Base-by-base conservation (phyloP, 352 stramenopile genomes). In the Pythium aristosporum region DNA sequence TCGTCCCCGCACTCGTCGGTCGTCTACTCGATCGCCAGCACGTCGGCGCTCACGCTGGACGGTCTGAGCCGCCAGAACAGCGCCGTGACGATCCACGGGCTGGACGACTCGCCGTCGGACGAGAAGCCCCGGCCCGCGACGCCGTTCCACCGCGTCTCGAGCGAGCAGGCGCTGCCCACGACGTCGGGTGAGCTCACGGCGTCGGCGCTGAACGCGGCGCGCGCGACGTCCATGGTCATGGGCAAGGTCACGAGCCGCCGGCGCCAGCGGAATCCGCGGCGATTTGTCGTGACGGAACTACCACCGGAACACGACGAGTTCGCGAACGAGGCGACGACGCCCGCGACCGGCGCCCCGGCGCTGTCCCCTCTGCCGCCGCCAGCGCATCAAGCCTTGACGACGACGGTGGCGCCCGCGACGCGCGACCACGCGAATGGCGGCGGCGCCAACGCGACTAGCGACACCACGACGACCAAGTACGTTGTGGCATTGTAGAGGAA, bases 211-310 rank as follows among this genome's bases (percentile, higher is more conserved):
- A 47, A 49, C 21, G 39, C 42, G 6, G 51, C 43, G 18, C 61
- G 61, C 53, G 53, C 61, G 16, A 53, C 61, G 20, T 63, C 53
- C 28, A 68, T 68, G 61, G 25, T 62, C 37, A 37, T 64, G 11
- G 56, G 53, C 54, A 68, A 23, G 74, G 79, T 39, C 57, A 71
- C 58, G 25, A 63, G 58, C 30, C 58, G 59, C 28, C 76, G 82
- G 16, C 84, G 82, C 20, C 73, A 76, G 42, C 76, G 80, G 21
- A 79, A 73, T 34, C 80, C 83, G 39, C 69, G 79, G 3, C 83
- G 84, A 37, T 92, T 92, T 42, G 83, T 89, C 30, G 71, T 92
- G 21, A 92, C 83, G 16, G 83, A 92, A 58, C 66, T 92, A 28
- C 76, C 79, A 15, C 76, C 85, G 21, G 76, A 85, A 21, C 72